Conservation (phyloP, 345 rosid genomes). For the Mallotus nudiflorus region DNA sequence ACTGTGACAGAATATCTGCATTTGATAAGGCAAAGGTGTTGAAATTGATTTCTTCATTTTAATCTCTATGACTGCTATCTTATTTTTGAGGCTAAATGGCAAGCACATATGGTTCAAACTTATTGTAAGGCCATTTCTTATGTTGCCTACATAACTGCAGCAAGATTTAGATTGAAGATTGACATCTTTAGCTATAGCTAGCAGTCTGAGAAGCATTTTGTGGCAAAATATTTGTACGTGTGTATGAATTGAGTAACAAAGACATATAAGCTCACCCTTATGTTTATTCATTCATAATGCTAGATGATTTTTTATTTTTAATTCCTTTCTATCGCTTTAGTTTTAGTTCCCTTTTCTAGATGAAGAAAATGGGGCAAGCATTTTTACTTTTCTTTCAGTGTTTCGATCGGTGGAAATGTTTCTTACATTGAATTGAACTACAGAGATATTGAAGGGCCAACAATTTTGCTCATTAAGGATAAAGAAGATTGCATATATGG, state of each 20-base stretch:
- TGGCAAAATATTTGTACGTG: constrained; percentile 3
- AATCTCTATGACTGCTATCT: too few relatives aligned
- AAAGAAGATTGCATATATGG: constrained; percentile 74
- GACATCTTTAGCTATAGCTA: constrained; percentile 4
- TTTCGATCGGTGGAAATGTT: constrained; percentile 17
- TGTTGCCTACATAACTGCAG: not conserved
- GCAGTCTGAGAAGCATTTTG: not conserved
- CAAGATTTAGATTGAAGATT: not conserved
- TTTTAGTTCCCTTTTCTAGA: not conserved
- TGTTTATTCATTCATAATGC: not conserved
- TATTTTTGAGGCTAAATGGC: too few relatives aligned
- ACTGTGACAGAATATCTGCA: not conserved
- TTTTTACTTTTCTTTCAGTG: constrained; percentile 17
- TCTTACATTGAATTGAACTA: constrained; percentile 33
- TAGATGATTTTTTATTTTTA: not conserved
- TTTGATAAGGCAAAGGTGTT: not conserved
- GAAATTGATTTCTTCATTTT: too few relatives aligned
- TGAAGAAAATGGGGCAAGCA: not conserved
- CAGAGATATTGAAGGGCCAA: constrained; percentile 64
- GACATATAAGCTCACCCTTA: not conserved
- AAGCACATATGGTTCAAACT: not conserved
- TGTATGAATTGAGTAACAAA: not conserved
- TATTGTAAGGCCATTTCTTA: not conserved
- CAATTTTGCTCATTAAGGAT: constrained; percentile 75
- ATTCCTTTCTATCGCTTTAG: not conserved